Base-by-base conservation (phyloP, 2,329 filamentous ascomycete genomes). In the Cladophialophora psammophila region DNA sequence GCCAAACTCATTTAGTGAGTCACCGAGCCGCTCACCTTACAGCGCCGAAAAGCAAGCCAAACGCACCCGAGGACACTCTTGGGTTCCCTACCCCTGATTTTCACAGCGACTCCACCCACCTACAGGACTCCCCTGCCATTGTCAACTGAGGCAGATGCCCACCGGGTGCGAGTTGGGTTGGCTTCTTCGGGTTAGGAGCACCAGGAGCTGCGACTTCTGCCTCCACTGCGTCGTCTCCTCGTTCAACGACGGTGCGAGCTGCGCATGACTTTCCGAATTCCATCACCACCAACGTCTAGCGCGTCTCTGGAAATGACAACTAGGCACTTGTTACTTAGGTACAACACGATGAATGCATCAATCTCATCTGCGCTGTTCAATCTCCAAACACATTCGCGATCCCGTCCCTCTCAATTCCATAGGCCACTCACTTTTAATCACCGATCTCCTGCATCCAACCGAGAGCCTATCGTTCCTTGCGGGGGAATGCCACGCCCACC, bases 391-490 rank as follows among this genome's bases (percentile, higher is more conserved):
- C 15, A 15, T 42, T 20, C 38, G 36, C n/a, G 26, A 20, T 50
- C 8, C 45, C 12, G 45, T 50, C 20, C 13, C 13, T 31, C 32
- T 20, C 32, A 5, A 38, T 40, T 32, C 48, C 48, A 61, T 61
- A 61, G 59, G 59, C 35, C 31, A 35, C 20, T 12, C 5, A 8
- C 8, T 42, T 36, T 15, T 45, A 36, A 38, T 55, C 32, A 15
- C 13, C 32, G 35, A 45, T 56, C 50, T 55, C 26, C 60, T 56
- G 60, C 52, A 36, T 38, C 32, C 54, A 50, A 54, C 59, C 54
- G 60, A 45, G 45, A 60, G 38, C 65, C 65, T 60, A 63, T 66
- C 64, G 59, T 38, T 67, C 65, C 65, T 67, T 67, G 65, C 60
- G 58, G 57, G 63, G 56, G 53, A 63, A 20, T 42, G 54, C 53